Evolutionary conservation across 352 stramenopile species (phyloP).

Genomic region (Pythium monospermum): DNA sequence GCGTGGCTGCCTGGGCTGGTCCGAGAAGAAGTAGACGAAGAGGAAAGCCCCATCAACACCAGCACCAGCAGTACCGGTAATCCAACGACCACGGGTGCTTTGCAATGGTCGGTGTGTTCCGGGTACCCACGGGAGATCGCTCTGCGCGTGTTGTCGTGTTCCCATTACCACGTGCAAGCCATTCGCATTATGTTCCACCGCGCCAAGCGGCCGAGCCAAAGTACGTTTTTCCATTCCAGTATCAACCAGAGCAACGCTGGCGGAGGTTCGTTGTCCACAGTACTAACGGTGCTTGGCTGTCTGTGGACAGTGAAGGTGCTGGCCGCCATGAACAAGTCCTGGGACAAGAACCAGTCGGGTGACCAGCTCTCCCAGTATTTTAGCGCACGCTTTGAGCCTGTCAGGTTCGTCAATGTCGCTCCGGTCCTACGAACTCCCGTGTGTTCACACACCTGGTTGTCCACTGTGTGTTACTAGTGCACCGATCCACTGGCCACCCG

Average conservation of each 20-base stretch:
- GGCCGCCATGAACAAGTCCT: neutral
- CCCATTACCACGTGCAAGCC: conserved; percentile 1
- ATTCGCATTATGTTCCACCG: conserved; percentile 11
- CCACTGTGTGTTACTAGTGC: no score
- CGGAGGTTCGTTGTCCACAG: no score
- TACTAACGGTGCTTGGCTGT: no score
- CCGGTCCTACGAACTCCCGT: neutral
- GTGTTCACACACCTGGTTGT: neutral
- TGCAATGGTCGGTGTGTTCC: no score
- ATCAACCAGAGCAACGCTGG: no score
- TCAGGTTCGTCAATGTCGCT: conserved; percentile 4
- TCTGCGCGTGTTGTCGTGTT: conserved; percentile 24
- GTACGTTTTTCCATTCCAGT: no score
- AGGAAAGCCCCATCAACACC: no score
- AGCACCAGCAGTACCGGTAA: no score
- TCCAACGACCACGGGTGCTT: no score
- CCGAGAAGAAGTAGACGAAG: no score
- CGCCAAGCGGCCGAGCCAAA: conserved; percentile 8
- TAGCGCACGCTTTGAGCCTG: conserved; percentile 5
- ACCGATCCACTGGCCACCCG: conserved; percentile 11
- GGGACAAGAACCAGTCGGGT: neutral
- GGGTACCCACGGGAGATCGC: conserved; percentile 29
- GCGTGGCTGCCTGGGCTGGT: neutral
- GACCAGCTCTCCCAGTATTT: conserved; percentile 18
- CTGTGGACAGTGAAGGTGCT: conserved; percentile 2